Evolutionary conservation across 176 grass and related monocot species (phyloP).

Genomic region (Zoysia pacifica): DNA sequence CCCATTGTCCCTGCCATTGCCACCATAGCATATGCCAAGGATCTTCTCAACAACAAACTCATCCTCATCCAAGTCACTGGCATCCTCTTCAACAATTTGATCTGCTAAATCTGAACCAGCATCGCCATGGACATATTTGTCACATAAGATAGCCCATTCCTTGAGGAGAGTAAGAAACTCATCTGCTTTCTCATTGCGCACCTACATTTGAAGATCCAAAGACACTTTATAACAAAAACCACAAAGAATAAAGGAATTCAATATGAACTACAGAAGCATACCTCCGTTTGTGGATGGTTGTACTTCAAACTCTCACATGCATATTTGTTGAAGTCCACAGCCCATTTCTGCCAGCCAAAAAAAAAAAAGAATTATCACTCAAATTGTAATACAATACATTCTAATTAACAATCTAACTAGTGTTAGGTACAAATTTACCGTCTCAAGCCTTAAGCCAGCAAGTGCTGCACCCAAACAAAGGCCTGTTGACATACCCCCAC

Average conservation of each 20-base stretch:
- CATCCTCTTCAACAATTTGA: constrained; percentile 39
- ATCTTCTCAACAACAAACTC: constrained; percentile 70
- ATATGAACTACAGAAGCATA: constrained; percentile 12
- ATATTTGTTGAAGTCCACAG: constrained; percentile 67
- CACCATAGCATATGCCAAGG: constrained; percentile 62
- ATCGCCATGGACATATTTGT: constrained; percentile 39
- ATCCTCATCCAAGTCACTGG: constrained; percentile 51
- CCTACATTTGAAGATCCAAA: constrained; percentile 34
- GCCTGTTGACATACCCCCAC: constrained; percentile 89
- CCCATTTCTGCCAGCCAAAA: constrained; percentile 56
- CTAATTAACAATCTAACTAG: not conserved
- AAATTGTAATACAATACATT: not conserved
- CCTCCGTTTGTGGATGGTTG: constrained; percentile 82
- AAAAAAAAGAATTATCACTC: not conserved
- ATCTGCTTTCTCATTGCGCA: constrained; percentile 78
- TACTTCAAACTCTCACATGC: constrained; percentile 76
- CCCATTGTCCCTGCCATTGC: constrained; percentile 43
- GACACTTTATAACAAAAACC: not conserved
- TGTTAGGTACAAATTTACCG: constrained; percentile 37
- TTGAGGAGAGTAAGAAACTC: constrained; percentile 64
- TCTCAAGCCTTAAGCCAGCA: constrained; percentile 68
- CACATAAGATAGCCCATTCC: constrained; percentile 60
- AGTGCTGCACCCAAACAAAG: constrained; percentile 74
- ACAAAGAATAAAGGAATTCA: not conserved
- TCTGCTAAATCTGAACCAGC: not conserved